These are phyloP conservation scores for Pichia norvegensis DNA, from an alignment of 1,139 yeast species.

Conservation along the genomic window DNA sequence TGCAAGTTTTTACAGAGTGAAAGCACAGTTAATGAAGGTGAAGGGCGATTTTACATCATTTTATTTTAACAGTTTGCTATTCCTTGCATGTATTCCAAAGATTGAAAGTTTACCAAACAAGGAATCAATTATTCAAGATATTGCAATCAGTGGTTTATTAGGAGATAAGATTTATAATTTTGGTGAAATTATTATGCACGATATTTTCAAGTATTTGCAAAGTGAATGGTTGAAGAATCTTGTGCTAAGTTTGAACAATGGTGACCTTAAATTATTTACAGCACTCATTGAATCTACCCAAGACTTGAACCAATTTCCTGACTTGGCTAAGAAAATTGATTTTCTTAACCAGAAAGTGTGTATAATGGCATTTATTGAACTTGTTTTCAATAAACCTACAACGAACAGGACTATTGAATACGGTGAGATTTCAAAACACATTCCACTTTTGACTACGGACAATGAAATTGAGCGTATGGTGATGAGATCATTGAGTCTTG, in stretches of 20 bases:
- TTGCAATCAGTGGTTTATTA: conserved; percentile 78
- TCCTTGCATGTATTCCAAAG: conserved; percentile 55
- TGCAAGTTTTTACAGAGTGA: conserved; percentile 77
- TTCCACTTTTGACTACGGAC: conserved; percentile 52
- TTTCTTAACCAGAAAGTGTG: conserved; percentile 87
- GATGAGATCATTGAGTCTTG: conserved; percentile 83
- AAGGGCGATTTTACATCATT: conserved; percentile 72
- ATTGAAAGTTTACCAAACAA: conserved; percentile 46
- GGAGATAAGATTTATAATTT: conserved; percentile 93
- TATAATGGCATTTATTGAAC: conserved; percentile 83
- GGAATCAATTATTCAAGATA: conserved; percentile 64
- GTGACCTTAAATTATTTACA: conserved; percentile 56
- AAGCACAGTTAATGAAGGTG: conserved; percentile 67
- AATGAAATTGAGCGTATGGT: conserved; percentile 84
- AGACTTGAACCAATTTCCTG: conserved; percentile 37
- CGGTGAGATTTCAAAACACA: conserved; percentile 60
- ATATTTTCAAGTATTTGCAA: conserved; percentile 55
- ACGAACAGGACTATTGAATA: conserved; percentile 69
- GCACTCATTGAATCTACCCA: conserved; percentile 37
- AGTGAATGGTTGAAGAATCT: conserved; percentile 67
- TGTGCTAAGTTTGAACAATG: conserved; percentile 65
- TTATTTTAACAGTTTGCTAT: conserved; percentile 61
- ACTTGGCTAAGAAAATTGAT: conserved; percentile 50
- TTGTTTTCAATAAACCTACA: conserved; percentile 71
- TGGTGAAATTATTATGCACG: conserved; percentile 90